Percentiles rank a stretch among this genome's conserved stretches.
phyloP scores from a whole-genome alignment of 2,329 filamentous ascomycete species.

The Tricladium varicosporioides region DNA sequence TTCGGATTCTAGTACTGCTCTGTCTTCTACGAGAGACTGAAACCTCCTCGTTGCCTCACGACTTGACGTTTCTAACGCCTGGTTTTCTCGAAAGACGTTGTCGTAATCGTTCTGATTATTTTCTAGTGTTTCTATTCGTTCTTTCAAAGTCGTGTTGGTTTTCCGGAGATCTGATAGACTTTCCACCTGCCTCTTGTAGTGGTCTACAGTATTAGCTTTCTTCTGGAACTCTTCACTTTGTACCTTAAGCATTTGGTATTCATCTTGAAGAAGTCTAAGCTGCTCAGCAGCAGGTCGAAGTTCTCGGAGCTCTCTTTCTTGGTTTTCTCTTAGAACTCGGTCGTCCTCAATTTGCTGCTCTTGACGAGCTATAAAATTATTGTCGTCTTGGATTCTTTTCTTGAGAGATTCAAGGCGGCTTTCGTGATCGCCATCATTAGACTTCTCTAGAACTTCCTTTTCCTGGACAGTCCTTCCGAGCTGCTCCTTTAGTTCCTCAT shows the following conservation, averaged over 20 bases:
- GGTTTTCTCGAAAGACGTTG: conserved; percentile 28
- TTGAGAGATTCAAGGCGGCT: conserved; percentile 54
- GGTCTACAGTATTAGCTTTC: conserved; percentile 61
- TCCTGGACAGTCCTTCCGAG: conserved; percentile 56
- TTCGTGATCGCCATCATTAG: conserved; percentile 51
- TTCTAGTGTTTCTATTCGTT: conserved; percentile 53
- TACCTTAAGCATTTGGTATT: conserved; percentile 57
- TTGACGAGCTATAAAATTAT: conserved; percentile 68
- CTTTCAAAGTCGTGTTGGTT: conserved; percentile 54
- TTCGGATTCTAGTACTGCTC: neutral
- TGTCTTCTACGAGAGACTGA: too few relatives aligned
- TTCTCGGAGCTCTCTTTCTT: conserved; percentile 48
- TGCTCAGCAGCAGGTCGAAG: conserved; percentile 46
- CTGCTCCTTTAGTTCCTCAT: conserved; percentile 56
- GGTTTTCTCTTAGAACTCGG: conserved; percentile 40
- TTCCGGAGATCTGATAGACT: conserved; percentile 53
- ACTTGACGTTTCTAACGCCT: conserved; percentile 35
- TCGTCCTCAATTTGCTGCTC: conserved; percentile 63
- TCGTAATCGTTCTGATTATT: conserved; percentile 42
- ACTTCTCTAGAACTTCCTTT: conserved; percentile 26
- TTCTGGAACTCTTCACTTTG: conserved; percentile 57
- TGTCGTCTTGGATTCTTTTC: conserved; percentile 60
- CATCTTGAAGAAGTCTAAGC: conserved; percentile 54
- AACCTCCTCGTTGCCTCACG: conserved; percentile 25
- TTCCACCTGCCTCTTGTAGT: conserved; percentile 62